Conservation (phyloP, 768 basidiomycete genomes). For the Lactarius sanguifluus region DNA sequence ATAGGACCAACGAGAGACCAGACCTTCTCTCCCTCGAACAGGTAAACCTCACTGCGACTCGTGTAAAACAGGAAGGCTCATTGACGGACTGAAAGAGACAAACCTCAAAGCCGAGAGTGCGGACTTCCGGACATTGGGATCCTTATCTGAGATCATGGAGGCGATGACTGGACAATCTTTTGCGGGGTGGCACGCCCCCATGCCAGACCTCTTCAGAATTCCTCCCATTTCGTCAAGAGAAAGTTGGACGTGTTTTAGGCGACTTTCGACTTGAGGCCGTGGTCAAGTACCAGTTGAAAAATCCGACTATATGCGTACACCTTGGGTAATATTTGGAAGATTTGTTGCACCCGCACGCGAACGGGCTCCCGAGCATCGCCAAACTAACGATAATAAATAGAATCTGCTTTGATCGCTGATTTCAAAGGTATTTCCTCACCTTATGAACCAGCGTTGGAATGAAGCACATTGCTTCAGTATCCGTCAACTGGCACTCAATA, state of each 20-base stretch:
- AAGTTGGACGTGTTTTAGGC: slow-evolving; percentile 89
- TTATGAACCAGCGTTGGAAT: slow-evolving; percentile 88
- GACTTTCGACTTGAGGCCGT: slow-evolving; percentile 87
- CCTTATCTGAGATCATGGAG: slow-evolving; percentile 83
- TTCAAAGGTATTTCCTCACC: slow-evolving; percentile 49
- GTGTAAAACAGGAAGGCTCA: slow-evolving; percentile 14
- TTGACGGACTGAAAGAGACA: slow-evolving; percentile 30
- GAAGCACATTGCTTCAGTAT: slow-evolving; percentile 84
- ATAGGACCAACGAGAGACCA: slow-evolving; percentile 77
- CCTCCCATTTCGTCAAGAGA: slow-evolving; percentile 77
- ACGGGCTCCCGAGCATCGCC: slow-evolving; percentile 89
- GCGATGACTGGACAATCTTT: slow-evolving; percentile 81
- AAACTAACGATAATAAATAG: slow-evolving; percentile 51
- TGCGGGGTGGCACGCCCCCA: slow-evolving; percentile 73
- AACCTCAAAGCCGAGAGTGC: slow-evolving; percentile 81
- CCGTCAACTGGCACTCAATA: slow-evolving; percentile 75
- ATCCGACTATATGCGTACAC: slow-evolving; percentile 93
- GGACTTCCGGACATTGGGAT: slow-evolving; percentile 84
- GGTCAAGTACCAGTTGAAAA: slow-evolving; percentile 82
- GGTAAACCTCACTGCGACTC: slow-evolving; percentile 68
- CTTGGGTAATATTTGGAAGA: slow-evolving; percentile 82
- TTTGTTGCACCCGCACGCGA: slow-evolving; percentile 73
- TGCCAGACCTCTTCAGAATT: slow-evolving; percentile 78
- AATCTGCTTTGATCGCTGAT: neutral
- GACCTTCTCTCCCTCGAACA: slow-evolving; percentile 80